A percentile compares a stretch with the other conserved stretches of the same genome.
phyloP scores from a whole-genome alignment of 345 rosid genomes.

The Rhodamnia argentea region DNA sequence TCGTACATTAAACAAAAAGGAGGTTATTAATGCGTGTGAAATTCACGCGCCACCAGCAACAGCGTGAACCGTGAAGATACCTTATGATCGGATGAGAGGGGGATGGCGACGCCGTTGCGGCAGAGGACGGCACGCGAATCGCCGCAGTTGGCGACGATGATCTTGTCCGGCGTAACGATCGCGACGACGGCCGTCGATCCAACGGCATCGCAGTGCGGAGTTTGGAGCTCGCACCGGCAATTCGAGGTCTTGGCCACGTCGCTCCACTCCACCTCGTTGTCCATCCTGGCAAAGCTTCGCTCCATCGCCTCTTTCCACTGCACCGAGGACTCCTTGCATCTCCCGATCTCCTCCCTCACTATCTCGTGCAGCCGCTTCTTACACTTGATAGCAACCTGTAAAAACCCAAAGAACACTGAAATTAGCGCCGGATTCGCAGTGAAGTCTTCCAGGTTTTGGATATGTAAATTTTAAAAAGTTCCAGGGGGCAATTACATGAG shows the following conservation, averaged over 20 bases:
- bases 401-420: background rate
- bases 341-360: slow-evolving; percentile 31
- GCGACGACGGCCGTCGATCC: slow-evolving; percentile 87
- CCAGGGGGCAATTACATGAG: slow-evolving; percentile 43
- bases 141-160: slow-evolving; percentile 73
- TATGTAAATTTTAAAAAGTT: background rate
- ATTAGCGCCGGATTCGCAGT: background rate
- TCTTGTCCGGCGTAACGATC: slow-evolving; percentile 51
- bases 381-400: slow-evolving; percentile 59
- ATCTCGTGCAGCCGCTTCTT: slow-evolving; percentile 54
- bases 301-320: slow-evolving; percentile 56
- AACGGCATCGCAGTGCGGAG: slow-evolving; percentile 79
- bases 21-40: background rate
- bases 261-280: slow-evolving; percentile 37
- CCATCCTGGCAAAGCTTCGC: slow-evolving; percentile 50
- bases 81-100: slow-evolving; percentile 79
- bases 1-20: background rate
- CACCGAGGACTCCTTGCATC: background rate
- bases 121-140: slow-evolving; percentile 88
- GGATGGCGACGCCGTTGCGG: slow-evolving; percentile 61
- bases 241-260: slow-evolving; percentile 5
- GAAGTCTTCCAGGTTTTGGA: background rate
- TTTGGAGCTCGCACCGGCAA: slow-evolving; percentile 68
- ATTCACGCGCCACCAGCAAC: background rate
- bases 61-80: background rate